These are phyloP conservation scores for Colletotrichum sp. DNA, from an alignment of 2,329 filamentous ascomycete genomes.

Conservation along the genomic window DNA sequence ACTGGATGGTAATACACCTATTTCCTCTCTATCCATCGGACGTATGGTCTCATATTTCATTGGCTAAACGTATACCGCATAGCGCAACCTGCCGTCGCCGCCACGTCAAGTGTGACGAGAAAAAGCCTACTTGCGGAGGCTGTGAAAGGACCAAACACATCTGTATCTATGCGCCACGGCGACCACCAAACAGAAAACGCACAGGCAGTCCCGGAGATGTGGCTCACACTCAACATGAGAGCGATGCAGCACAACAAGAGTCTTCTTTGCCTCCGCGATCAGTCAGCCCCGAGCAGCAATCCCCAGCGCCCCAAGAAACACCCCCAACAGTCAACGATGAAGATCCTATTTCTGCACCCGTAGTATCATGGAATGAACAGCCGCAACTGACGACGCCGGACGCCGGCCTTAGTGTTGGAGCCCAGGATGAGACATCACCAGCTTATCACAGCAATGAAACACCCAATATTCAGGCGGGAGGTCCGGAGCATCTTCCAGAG, in stretches of 20 bases:
- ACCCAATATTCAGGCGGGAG: background rate
- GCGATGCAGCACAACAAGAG: background rate
- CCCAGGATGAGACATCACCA: background rate
- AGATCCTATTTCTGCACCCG: background rate
- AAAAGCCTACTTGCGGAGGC: constrained; percentile 25
- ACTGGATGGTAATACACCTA: constrained; percentile 10
- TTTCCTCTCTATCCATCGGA: background rate
- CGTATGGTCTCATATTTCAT: background rate
- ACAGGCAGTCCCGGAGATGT: background rate
- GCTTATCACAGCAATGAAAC: background rate
- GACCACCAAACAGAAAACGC: background rate
- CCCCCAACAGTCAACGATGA: background rate
- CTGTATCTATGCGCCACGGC: background rate
- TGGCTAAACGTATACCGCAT: background rate
- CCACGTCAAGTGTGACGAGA: constrained; percentile 29
- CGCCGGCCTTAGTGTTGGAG: background rate
- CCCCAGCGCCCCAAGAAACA: background rate
- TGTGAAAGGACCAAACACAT: constrained; percentile 3
- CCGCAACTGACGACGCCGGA: background rate
- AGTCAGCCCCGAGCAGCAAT: background rate
- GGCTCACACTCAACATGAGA: background rate
- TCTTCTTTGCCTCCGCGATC: background rate
- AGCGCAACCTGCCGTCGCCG: constrained; percentile 20
- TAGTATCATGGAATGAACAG: background rate
- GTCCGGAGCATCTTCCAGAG: background rate